Percentiles rank a stretch among this genome's conserved stretches.
Conservation (phyloP, 768 basidiomycete genomes). For the Termitomyces sp. region DNA sequence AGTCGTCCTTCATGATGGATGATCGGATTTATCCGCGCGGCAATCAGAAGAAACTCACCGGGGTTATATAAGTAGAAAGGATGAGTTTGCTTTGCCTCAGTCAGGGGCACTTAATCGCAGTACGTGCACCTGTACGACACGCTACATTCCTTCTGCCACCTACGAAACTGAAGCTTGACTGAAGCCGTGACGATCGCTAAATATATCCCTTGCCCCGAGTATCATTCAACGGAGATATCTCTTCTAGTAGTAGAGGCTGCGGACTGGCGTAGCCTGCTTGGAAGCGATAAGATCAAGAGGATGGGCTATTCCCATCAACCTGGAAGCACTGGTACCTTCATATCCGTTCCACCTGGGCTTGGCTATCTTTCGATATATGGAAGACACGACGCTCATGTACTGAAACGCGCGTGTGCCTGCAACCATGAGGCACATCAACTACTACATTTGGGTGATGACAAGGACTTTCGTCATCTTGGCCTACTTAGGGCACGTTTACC, state of each 20-base stretch:
- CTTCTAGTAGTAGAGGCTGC: neutral
- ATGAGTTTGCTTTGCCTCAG: neutral
- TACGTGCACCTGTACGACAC: constrained; percentile 2
- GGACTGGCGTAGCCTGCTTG: neutral
- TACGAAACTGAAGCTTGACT: constrained; percentile 1
- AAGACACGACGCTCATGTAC: neutral
- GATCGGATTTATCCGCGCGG: neutral
- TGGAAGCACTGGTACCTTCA: neutral
- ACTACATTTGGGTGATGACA: constrained; percentile 1
- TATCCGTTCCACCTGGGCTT: neutral
- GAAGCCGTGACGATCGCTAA: constrained; percentile 1
- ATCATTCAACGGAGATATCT: neutral
- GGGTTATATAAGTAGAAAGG: neutral
- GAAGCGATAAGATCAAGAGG: neutral
- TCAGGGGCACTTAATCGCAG: neutral
- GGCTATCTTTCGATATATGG: neutral
- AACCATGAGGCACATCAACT: constrained; percentile 10
- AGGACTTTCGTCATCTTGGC: constrained; percentile 8
- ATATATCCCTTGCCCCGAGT: neutral
- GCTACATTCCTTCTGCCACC: constrained; percentile 1
- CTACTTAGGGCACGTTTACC: constrained; percentile 9
- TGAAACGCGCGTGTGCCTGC: neutral
- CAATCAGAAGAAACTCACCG: neutral
- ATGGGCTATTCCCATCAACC: neutral
- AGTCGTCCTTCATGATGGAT: too few species aligned